phyloP scores from a whole-genome alignment of 75 land plant species.

The Pseudotsuga menziesii region DNA sequence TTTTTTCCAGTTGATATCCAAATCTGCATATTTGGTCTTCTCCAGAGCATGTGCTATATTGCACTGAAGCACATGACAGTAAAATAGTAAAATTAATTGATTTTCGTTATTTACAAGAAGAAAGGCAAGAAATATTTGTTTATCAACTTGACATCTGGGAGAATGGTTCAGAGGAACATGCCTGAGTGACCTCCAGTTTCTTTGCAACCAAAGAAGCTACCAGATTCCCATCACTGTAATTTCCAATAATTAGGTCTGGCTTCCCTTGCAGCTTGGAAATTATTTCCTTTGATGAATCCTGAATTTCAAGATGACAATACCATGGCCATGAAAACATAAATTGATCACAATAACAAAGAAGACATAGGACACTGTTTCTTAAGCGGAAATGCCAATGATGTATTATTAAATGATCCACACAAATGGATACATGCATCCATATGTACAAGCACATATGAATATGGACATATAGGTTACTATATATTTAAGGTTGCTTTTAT shows the following conservation, averaged over 20 bases:
- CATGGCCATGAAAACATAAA: background rate
- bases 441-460: background rate
- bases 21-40: conserved; percentile 92
- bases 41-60: conserved; percentile 94
- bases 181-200: conserved; percentile 49
- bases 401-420: conserved; percentile 44
- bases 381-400: background rate
- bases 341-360: background rate
- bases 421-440: conserved; percentile 8
- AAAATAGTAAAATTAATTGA: background rate
- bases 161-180: conserved; percentile 7
- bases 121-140: background rate
- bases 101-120: background rate
- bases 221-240: conserved; percentile 65
- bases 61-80: conserved; percentile 25
- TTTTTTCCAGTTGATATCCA: conserved; percentile 76
- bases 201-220: conserved; percentile 50
- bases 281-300: conserved; percentile 52
- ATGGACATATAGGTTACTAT: too few relatives aligned
- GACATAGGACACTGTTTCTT: background rate
- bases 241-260: conserved; percentile 61
- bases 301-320: background rate
- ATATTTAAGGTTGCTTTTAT: too few relatives aligned
- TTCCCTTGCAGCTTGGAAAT: conserved; percentile 36
- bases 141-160: background rate